Percentiles rank a stretch among this genome's conserved stretches.
phyloP scores from a whole-genome alignment of 129 eudicot species.

The sunflower (Helianthus annuus) region DNA sequence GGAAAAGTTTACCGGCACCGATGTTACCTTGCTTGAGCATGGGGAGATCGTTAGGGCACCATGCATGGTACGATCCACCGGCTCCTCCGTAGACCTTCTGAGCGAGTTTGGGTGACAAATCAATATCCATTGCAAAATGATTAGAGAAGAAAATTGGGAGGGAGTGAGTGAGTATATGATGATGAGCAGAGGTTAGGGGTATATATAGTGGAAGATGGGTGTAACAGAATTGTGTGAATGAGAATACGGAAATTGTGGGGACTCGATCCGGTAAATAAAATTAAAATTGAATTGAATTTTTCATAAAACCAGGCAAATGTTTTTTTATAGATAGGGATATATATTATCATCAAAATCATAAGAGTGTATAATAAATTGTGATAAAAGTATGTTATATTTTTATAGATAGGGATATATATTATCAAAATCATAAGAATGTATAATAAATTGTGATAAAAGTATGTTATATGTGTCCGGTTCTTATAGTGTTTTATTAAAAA shows the following conservation, averaged over 20 bases:
- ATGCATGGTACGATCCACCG: constrained; percentile 70
- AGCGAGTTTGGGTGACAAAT: constrained; percentile 64
- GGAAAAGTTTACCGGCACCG: constrained; percentile 74
- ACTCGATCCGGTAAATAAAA: constrained; percentile 15
- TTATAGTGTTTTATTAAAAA: too few relatives aligned
- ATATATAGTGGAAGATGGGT: constrained; percentile 26
- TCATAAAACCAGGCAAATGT: too few relatives aligned
- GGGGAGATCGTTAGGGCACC: constrained; percentile 73
- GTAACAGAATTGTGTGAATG: background rate
- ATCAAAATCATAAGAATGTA: too few relatives aligned
- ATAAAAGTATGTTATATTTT: too few relatives aligned
- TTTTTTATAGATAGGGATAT: too few relatives aligned
- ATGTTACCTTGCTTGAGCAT: constrained; percentile 73
- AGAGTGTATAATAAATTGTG: too few relatives aligned
- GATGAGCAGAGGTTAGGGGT: background rate
- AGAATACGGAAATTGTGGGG: constrained; percentile 16
- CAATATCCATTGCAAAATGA: constrained; percentile 51
- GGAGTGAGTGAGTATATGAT: constrained; percentile 1
- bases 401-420: too few relatives aligned
- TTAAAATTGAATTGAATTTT: background rate
- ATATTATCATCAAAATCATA: too few relatives aligned
- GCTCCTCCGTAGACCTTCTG: constrained; percentile 57
- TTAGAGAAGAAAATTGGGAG: background rate
- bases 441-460: too few relatives aligned
- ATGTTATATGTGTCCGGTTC: too few relatives aligned